Evolutionary conservation across 495 filamentous ascomycete genomes (phyloP), one percentile per base, ranked within the genome.

Genomic region (Daldinia childiae): DNA sequence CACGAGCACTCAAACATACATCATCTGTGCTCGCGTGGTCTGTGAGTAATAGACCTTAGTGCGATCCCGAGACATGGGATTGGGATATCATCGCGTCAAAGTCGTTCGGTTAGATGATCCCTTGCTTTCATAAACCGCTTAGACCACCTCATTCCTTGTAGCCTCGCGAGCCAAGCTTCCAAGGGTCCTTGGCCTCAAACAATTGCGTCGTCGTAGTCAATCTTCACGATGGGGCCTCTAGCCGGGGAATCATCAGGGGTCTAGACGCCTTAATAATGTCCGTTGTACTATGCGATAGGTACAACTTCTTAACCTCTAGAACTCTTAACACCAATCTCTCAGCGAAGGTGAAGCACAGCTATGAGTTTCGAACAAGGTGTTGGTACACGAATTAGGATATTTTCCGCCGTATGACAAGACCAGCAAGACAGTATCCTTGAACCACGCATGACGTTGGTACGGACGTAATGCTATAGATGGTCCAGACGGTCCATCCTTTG

Each of bases 31-130:
- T 39, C 57, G 27, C 52, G 57, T 52, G 69, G 60, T 60, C 58
- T 64, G 59, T 58, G 57, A 41, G 64, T 26, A 57, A 19, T 30
- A 29, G 19, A 24, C 52, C 55, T 41, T 74, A 74, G 72, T 66
- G 64, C 68, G 63, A 74, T 71, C 68, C 72, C 72, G 68, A 74
- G 72, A 74, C 72, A 62, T 69, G 62, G 71, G 32, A 64, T 66
- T 61, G 71, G 71, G 41, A 73, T 73, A 27, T 36, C 65, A 58
- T 73, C 55, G 24, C 64, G 52, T 38, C 39, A 48, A 43, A 27
- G 24, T 15, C 14, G 6, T 45, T 62, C 41, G 58, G 36, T 50
- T 63, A 68, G 15, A 39, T 58, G 58, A 62, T 61, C 36, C 45
- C 43, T 56, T 62, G 51, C 32, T 61, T 65, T 43, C 38, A 55